These are phyloP conservation scores for Pseudozyma pruni DNA, from an alignment of 1,284 basidiomycete species.

Conservation along the genomic window DNA sequence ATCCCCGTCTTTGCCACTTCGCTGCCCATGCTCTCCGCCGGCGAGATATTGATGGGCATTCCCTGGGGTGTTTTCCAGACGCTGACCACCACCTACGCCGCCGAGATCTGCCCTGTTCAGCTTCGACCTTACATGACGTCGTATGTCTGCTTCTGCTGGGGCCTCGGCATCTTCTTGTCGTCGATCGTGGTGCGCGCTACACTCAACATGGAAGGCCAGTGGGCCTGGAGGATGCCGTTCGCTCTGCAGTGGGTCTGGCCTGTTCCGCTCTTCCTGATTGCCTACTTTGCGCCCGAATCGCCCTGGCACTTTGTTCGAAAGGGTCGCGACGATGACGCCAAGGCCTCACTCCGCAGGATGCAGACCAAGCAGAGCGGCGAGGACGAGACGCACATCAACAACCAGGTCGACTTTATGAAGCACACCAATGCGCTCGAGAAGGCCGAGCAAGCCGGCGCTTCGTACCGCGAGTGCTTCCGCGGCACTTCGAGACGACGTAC, in stretches of 20 bases:
- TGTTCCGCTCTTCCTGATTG: constrained; percentile 58
- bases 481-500: constrained; percentile 68
- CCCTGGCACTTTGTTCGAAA: constrained; percentile 71
- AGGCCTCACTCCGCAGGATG: constrained; percentile 37
- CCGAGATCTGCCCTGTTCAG: constrained; percentile 70
- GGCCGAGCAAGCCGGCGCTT: constrained; percentile 61
- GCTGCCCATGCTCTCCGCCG: constrained; percentile 66
- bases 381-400: constrained; percentile 52
- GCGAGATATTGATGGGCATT: constrained; percentile 68
- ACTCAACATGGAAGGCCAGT: constrained; percentile 57
- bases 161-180: constrained; percentile 66
- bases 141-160: constrained; percentile 71
- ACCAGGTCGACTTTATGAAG: constrained; percentile 69
- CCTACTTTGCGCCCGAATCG: constrained; percentile 63
- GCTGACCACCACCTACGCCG: constrained; percentile 70
- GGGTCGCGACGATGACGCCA: constrained; percentile 70
- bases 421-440: constrained; percentile 69
- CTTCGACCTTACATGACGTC: constrained; percentile 71
- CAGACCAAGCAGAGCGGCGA: constrained; percentile 20
- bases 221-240: constrained; percentile 68
- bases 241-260: constrained; percentile 69
- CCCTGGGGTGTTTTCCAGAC: constrained; percentile 70
- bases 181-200: constrained; percentile 70
- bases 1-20: constrained; percentile 68
- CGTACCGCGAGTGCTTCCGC: constrained; percentile 70